Base-by-base conservation (phyloP, 176 grass and related monocot species). In the Raddia guianensis region DNA sequence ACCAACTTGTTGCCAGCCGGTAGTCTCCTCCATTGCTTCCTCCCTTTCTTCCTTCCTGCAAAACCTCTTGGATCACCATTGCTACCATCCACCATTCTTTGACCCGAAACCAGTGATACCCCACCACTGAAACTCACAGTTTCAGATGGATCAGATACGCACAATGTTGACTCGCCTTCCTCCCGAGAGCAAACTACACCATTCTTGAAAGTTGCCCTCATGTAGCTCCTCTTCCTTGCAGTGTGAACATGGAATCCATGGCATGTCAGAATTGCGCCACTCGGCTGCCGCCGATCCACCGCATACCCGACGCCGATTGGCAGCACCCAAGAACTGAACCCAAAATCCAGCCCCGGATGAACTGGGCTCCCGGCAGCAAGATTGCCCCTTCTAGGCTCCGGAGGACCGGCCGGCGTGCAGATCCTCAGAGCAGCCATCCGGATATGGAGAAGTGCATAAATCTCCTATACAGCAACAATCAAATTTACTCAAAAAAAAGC, bases 361-460 rank as follows among this genome's bases (percentile, higher is more conserved):
- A 46, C 70, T 9, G 75, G 61, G 15, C 43, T 91, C 50, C 71
- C 27, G 10, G 43, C 83, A 68, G 59, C 76, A 76, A 82, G 32
- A 62, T 52, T 84, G 67, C 70, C 74, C 70, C 90, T 86, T 66
- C 85, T 92, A 19, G 56, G 76, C 65, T 90, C 71, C 4, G 63
- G 83, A 82, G 89, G 69, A 64, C 89, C 83, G 8, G 51, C 76
- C 8, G 65, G 35, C 13, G 8, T 42, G 37, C 49, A 43, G 69
- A 90, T 74, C 82, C 43, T 88, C 67, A 92, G 42, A 9, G 68
- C 57, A 79, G 84, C 67, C 93, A 97, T 92, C 68, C 14, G 1
- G 32, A 75, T 66, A 56, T 2, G 20, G 40, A 67, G 34, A 59
- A 12, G 34, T 12, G 47, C 83, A 78, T 85, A 76, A n/a, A 43